Percentiles rank a stretch among this genome's conserved stretches.
These are phyloP conservation scores for Collybiopsis luxurians DNA, from an alignment of 768 basidiomycete genomes.

Conservation along the genomic window DNA sequence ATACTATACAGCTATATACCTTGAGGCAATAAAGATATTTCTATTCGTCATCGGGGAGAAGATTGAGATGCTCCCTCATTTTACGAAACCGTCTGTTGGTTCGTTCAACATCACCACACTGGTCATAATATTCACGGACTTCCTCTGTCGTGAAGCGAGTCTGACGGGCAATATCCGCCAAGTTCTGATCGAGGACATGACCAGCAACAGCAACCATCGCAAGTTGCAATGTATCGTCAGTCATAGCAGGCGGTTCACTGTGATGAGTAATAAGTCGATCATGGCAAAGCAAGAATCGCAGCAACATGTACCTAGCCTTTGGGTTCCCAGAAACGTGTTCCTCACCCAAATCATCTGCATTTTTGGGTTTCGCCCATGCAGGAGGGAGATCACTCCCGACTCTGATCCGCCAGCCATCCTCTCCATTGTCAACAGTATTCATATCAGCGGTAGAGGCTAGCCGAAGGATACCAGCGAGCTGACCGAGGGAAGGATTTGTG, in stretches of 20 bases:
- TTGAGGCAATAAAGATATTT: not conserved
- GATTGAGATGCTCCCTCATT: conserved; percentile 56
- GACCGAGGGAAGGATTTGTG: not conserved
- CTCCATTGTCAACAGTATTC: conserved; percentile 51
- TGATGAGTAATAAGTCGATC: not conserved
- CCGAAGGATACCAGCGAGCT: conserved; percentile 4
- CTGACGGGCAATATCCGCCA: conserved; percentile 65
- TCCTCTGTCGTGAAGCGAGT: conserved; percentile 73
- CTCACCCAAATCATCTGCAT: conserved; percentile 34
- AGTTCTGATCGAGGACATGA: conserved; percentile 65
- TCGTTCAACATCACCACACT: conserved; percentile 58
- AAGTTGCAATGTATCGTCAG: conserved; percentile 2
- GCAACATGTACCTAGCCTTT: conserved; percentile 35
- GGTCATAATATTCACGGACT: conserved; percentile 76
- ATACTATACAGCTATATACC: not conserved
- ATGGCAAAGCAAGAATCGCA: not conserved
- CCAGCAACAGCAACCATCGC: conserved; percentile 8
- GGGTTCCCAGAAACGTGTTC: conserved; percentile 34
- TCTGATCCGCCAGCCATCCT: conserved; percentile 64
- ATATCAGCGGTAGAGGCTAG: not conserved
- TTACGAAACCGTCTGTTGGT: conserved; percentile 63
- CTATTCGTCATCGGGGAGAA: conserved; percentile 32
- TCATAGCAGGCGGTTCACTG: not conserved
- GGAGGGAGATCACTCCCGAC: conserved; percentile 65
- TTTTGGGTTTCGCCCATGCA: conserved; percentile 63